Evolutionary conservation across 2,329 filamentous ascomycete species (phyloP), one percentile per base, ranked within the genome.

Genomic region (Periconia sp.): DNA sequence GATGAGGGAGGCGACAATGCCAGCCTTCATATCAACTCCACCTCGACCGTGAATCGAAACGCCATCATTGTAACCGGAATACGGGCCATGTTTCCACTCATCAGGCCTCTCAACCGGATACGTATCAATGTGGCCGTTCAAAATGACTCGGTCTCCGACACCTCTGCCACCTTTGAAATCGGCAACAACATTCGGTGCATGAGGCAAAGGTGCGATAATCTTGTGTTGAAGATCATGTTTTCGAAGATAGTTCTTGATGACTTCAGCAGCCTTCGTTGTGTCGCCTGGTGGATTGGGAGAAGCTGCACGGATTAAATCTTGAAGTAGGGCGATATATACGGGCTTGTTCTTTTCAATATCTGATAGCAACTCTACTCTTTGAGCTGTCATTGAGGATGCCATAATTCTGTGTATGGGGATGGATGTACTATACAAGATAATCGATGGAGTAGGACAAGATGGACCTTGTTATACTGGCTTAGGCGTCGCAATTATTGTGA

Each of bases 21-120:
- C 73, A 5, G 71, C 68, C 52, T 75, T 75, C 72, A 76, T 75
- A 43, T 75, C 73, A 1, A 74, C 72, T 0, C 60, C 65, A 3
- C 70, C 71, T 15, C 71, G 56, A 2, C 73, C 72, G 45, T 69
- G 59, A 13, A 74, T 55, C 8, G 59, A 55, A 4, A 59, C 56
- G 6, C 60, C 57, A 16, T 64, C 58, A 6, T 68, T 55, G 17
- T 70, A 54, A 10, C 70, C 69, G 10, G 70, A 70, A 56, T 65
- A 75, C 3, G 73, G 65, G 30, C 64, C 57, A 17, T 60, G 52
- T 10, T 64, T 44, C 71, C 70, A 73, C n/a, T 65, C 54, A 6
- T 57, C 46, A 1, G 57, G 51, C 16, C 65, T 62, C 1, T 59
- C 65, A 0, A 68, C 68, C 0, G 72, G 72, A 34, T 74, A 74